phyloP scores from a whole-genome alignment of 164 flowering plant genomes.

The Malania oleifera region DNA sequence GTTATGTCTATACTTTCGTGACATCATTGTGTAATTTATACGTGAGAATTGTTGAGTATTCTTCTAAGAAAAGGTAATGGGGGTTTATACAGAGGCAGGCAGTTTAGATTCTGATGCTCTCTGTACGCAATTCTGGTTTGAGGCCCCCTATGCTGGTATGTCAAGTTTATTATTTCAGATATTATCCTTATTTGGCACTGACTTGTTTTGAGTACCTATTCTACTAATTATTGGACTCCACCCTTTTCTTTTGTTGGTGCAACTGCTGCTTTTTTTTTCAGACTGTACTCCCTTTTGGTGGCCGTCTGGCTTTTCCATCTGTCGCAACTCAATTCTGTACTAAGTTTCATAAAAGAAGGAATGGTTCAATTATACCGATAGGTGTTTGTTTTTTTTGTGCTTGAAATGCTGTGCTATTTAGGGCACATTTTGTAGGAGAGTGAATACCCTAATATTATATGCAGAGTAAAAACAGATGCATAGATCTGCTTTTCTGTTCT shows the following conservation, averaged over 20 bases:
- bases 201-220: background rate
- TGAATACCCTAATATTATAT: background rate
- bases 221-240: background rate
- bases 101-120: conserved; percentile 1
- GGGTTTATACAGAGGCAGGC: background rate
- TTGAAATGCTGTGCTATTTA: background rate
- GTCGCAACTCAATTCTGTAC: background rate
- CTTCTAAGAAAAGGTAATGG: too few relatives aligned
- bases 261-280: background rate
- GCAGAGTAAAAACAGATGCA: too few relatives aligned
- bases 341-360: background rate
- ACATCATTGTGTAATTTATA: too few relatives aligned
- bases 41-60: background rate
- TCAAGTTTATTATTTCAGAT: background rate
- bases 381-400: background rate
- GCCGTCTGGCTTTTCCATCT: background rate
- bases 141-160: background rate
- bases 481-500: too few relatives aligned
- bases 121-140: background rate
- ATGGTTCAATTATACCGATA: background rate
- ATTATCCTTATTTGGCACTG: background rate
- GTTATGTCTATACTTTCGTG: background rate
- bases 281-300: background rate
- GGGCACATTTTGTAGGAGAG: background rate
- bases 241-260: background rate